Conservation (phyloP, 2,329 filamentous ascomycete genomes). For the Talaromyces sp. region DNA sequence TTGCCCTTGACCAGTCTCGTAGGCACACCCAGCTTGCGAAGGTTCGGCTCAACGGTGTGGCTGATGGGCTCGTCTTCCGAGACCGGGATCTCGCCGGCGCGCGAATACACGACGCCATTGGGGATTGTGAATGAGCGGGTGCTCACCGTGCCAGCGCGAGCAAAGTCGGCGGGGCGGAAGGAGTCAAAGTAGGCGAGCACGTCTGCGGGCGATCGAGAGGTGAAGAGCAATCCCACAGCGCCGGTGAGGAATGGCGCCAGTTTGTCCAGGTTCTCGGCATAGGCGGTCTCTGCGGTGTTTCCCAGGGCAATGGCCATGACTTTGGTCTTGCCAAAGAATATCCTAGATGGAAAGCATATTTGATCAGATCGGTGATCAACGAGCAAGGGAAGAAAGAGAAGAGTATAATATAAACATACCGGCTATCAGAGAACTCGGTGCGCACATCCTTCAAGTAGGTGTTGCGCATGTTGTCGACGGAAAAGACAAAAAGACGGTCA, state of each 20-base stretch:
- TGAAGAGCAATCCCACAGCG: conserved; percentile 86
- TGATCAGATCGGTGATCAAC: neutral
- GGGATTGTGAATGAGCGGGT: conserved; percentile 74
- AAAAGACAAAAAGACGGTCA: conserved; percentile 88
- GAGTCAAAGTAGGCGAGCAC: conserved; percentile 67
- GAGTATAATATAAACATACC: conserved; percentile 43
- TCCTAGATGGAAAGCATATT: conserved; percentile 42
- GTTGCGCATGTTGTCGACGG: conserved; percentile 96
- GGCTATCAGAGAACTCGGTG: conserved; percentile 74
- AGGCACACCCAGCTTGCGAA: conserved; percentile 84
- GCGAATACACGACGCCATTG: conserved; percentile 71
- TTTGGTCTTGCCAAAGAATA: conserved; percentile 99
- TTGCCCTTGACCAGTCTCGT: conserved; percentile 84
- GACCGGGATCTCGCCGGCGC: conserved; percentile 69
- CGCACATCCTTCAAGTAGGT: conserved; percentile 89
- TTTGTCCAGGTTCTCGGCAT: conserved; percentile 69
- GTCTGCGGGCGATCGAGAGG: conserved; percentile 63
- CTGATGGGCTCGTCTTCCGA: conserved; percentile 83
- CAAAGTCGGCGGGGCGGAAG: conserved; percentile 78
- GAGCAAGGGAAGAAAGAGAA: conserved; percentile 17
- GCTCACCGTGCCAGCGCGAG: conserved; percentile 74
- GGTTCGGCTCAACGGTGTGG: conserved; percentile 83
- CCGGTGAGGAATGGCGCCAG: conserved; percentile 68
- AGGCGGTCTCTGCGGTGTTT: conserved; percentile 67
- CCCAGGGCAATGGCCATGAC: conserved; percentile 96